Base-by-base conservation (phyloP, 2,329 filamentous ascomycete species). In the Teratosphaeria zuluensis region DNA sequence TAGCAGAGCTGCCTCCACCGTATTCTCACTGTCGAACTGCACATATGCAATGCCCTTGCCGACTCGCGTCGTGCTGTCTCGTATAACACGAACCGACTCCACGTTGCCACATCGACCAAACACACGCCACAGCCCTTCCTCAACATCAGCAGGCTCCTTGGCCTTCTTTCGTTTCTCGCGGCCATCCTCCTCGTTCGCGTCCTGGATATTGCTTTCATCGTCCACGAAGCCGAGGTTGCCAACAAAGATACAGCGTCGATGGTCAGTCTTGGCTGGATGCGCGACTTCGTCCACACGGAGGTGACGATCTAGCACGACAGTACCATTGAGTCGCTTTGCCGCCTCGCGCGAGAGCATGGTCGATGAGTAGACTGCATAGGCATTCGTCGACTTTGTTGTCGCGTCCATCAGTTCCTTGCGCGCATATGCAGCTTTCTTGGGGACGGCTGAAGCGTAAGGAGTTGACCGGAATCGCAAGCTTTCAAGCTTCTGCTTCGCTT, bases 31-130 rank as follows among this genome's bases (percentile, higher is more conserved):
- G 78, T 87, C 67, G 75, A 99, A 99, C 71, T 99, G 94, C 16
- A 99, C 92, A 69, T 99, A 99, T 62, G 95, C 95, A 70, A 99
- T 90, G 4, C 94, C 94, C 73, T 99, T 99, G 68, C 94, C 91
- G 32, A 99, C 90, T 55, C 95, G 84, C 7, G 95, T 99, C 65
- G 88, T 87, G 62, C 89, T 80, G 70, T 99, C 94, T 58, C 94
- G 85, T 55, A 96, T 84, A 21, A 99, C 91, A 35, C 94, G 88
- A 38, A 99, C 95, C 69, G 87, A 95, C 75, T 99, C 92, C 12
- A 99, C 89, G 63, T 83, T 88, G 64, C 92, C 92, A 61, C 82
- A 86, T 71, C 88, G 84, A 61, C 80, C 77, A 69, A 95, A 95
- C 21, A 87, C 86, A 53, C 85, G 82, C 91, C 91, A 96, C 1